Percentiles rank a stretch among this genome's conserved stretches.
These are phyloP conservation scores for Coffea eugenioides DNA, from an alignment of 257 asterid species.

Conservation along the genomic window DNA sequence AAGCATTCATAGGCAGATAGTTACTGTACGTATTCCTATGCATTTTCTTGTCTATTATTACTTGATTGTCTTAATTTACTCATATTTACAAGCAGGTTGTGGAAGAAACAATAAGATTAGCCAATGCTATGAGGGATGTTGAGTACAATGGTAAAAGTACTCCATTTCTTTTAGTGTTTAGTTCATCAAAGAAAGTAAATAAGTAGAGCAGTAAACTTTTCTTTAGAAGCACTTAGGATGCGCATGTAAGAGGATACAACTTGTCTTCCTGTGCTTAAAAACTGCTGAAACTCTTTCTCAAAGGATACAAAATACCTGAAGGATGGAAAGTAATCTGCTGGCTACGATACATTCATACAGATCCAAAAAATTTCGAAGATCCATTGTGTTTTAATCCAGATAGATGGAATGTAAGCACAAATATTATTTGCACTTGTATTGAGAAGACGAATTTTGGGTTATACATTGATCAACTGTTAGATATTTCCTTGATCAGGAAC, in stretches of 20 bases:
- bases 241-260: neutral
- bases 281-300: constrained; percentile 3
- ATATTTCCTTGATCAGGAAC: constrained; percentile 20
- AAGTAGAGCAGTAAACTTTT: too few species aligned
- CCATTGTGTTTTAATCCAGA: constrained; percentile 59
- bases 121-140: constrained; percentile 46
- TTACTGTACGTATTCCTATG: too few species aligned
- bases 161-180: too few species aligned
- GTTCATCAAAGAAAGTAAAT: neutral
- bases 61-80: too few species aligned
- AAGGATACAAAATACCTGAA: constrained; percentile 58
- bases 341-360: constrained; percentile 52
- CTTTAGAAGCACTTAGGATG: too few species aligned
- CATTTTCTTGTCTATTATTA: too few species aligned
- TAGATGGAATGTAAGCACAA: constrained; percentile 51
- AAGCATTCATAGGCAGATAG: too few species aligned
- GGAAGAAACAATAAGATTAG: constrained; percentile 58
- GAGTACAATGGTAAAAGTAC: constrained; percentile 34
- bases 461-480: neutral
- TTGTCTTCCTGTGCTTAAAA: neutral
- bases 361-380: constrained; percentile 54
- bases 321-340: constrained; percentile 60
- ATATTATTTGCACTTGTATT: neutral
- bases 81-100: constrained; percentile 36
- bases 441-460: neutral